Evolutionary conservation across 164 flowering plant genomes (phyloP), one percentile per base, ranked within the genome.

Genomic region (Houttuynia cordata): DNA sequence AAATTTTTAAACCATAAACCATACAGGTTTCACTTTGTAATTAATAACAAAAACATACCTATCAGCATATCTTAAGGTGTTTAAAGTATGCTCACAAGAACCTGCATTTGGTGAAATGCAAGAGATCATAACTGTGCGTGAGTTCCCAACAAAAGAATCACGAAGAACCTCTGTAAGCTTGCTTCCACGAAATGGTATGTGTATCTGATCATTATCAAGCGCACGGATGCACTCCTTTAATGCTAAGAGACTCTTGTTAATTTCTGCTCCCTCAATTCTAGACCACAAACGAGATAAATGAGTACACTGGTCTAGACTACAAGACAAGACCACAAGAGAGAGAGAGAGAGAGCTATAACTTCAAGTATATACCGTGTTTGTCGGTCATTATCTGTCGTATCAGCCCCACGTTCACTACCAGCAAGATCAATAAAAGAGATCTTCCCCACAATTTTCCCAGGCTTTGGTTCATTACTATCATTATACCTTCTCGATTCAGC

Each of bases 221-320:
- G 99, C 99, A 71, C 99, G 97, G 51, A 94, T 94, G 68, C 99
- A 94, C 79, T 94, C 99, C 76, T 94, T 94, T 19, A 94, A 83
- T 56, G 99, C 99, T 79, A 94, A 74, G 67, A 94, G 93, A 70
- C 99, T 94, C 79, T 94, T 94, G 75, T 94, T 94, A 45, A 94
- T 94, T 79, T 94, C 99, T 62, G 99, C 99, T 49, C 99, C 99
- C 64, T 94, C 99, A 75, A 94, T 94, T 74, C 99, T 94, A 79
- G 49, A 10, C 14, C 49, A 45, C 2, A 45, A 62, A 50, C n/a
- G 57, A 13, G 25, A 50, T 53, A 57, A 53, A 53, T 20, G 22
- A 20, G 24, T 20, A 23, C 56, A 53, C 24, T 20, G 22, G 22
- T 20, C 56, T 18, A 20, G 5, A 53, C 3, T 12, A 19, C 12